Evolutionary conservation across 345 rosid species (phyloP), one percentile per base, ranked within the genome.

Genomic region (Gossypium ekmanianum): DNA sequence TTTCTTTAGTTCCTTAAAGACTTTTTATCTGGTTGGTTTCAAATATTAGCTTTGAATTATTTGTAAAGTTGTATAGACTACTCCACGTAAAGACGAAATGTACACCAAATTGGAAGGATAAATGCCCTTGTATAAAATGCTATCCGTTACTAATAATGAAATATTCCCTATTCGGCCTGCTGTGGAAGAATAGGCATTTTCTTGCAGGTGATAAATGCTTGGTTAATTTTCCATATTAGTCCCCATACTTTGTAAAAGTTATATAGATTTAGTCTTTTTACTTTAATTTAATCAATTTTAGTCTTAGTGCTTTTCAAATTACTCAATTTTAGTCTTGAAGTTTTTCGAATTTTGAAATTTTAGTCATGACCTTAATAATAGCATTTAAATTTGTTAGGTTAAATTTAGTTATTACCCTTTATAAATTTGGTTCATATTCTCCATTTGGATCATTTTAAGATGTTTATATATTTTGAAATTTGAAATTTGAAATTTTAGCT

Each of bases 11-110:
- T 52, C 22, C 22, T 6, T 57, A 0, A 0, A 39, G 22, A 71
- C 29, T 26, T 34, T 34, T 34, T 39, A 48, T 69, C 17, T 61
- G 56, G 18, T 74, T 65, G 55, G 58, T 61, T 61, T 10, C 58
- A 20, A 68, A 74, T 57, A 76, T 78, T 58, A 68, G 81, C 58
- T 69, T 57, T 50, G 76, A 77, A 76, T 78, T 74, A 65, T 76
- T 61, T 78, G 81, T 79, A 72, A 79, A 81, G 76, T 24, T 85
- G 83, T 86, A 82, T 82, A 82, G 81, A 71, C 65, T 65, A 74
- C 79, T 67, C 20, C 75, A 59, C 79, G 76, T 79, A 80, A 82
- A 82, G 56, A 75, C 84, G 54, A 59, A 69, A 44, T 64, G 73
- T 75, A 78, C 68, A 75, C 68, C 78, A 76, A 75, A 77, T 75